phyloP scores from a whole-genome alignment of 148 eudicot genomes.

The Rheum nobile region DNA sequence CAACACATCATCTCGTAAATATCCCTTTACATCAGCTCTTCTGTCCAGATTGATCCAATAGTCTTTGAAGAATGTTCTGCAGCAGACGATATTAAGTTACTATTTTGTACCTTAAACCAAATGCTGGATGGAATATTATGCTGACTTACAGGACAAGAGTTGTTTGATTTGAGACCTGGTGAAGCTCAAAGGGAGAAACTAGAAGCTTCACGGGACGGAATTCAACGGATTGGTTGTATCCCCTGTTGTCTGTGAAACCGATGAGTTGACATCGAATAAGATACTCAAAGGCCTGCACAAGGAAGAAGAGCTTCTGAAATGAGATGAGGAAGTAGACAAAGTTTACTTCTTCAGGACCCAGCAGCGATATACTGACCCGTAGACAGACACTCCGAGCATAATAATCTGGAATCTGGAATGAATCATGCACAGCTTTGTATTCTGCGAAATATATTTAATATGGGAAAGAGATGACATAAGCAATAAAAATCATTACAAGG shows the following conservation, averaged over 20 bases:
- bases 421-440: conserved; percentile 67
- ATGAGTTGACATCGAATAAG: conserved; percentile 59
- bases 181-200: conserved; percentile 53
- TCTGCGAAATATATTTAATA: conserved; percentile 32
- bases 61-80: conserved; percentile 7
- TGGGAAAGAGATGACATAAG: background rate
- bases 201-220: conserved; percentile 78
- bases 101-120: background rate
- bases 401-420: conserved; percentile 66
- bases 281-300: conserved; percentile 80
- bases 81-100: conserved; percentile 1
- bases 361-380: conserved; percentile 40
- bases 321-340: background rate
- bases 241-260: conserved; percentile 56
- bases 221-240: conserved; percentile 61
- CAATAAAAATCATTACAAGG: background rate
- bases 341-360: background rate
- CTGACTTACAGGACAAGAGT: conserved; percentile 60
- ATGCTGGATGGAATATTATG: background rate
- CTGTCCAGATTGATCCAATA: conserved; percentile 6
- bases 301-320: background rate
- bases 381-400: conserved; percentile 64
- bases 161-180: conserved; percentile 52
- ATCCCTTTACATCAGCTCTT: background rate
- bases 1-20: background rate